Percentiles rank a stretch among this genome's conserved stretches.
Evolutionary conservation across 345 rosid species (phyloP).

Genomic region (Rubroshorea leprosula): DNA sequence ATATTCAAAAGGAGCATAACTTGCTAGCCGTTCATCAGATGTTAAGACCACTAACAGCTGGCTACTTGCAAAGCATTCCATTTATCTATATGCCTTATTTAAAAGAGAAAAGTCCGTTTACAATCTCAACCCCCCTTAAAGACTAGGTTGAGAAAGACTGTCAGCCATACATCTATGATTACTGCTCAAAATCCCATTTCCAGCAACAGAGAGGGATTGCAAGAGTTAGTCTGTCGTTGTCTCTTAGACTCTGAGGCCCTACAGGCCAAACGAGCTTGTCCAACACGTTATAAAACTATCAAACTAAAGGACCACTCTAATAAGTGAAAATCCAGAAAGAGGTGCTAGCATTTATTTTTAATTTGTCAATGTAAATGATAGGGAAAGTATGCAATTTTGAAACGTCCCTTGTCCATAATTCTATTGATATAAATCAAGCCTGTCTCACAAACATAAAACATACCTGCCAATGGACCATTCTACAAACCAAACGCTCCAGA

Average conservation of each 20-base stretch:
- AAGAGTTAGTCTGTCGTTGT: too few relatives aligned
- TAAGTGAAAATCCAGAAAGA: neutral
- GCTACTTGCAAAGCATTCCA: neutral
- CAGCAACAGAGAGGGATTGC: too few relatives aligned
- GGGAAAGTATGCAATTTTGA: conserved; percentile 1
- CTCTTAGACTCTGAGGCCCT: too few relatives aligned
- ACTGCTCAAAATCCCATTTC: neutral
- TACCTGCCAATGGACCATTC: conserved; percentile 95
- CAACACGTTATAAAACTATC: neutral
- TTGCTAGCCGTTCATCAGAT: neutral
- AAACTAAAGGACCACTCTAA: neutral
- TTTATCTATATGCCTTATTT: conserved; percentile 1
- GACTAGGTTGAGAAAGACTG: neutral
- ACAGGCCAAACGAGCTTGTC: too few relatives aligned
- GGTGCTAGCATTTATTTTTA: neutral
- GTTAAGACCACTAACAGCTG: too few relatives aligned
- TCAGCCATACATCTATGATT: conserved; percentile 1
- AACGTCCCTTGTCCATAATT: neutral
- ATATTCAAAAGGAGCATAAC: neutral
- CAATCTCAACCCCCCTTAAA: neutral
- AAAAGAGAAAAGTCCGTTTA: neutral
- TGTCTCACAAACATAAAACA: conserved; percentile 19
- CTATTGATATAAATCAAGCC: conserved; percentile 1
- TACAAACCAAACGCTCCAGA: conserved; percentile 89
- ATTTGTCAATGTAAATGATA: conserved; percentile 1